phyloP scores from a whole-genome alignment of 345 rosid species.

The Lagerstroemia speciosa region DNA sequence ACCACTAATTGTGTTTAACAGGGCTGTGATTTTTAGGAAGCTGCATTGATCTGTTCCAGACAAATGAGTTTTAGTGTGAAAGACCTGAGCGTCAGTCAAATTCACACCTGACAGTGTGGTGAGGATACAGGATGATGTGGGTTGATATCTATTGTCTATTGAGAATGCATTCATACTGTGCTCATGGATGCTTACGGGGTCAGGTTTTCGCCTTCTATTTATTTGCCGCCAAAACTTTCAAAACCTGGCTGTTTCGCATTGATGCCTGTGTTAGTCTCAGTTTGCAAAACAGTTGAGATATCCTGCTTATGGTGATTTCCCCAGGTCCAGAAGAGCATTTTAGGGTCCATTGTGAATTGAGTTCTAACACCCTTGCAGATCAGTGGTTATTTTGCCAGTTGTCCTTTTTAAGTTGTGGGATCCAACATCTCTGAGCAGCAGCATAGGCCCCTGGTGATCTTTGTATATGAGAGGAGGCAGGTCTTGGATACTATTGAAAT shows the following conservation, averaged over 20 bases:
- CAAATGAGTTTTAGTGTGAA: too few species aligned
- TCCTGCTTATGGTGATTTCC: background rate
- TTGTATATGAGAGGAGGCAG: conserved; percentile 4
- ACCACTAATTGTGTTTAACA: background rate
- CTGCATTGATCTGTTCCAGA: too few species aligned
- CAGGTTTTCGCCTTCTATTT: background rate
- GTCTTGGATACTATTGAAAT: background rate
- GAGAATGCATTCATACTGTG: background rate
- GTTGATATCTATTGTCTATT: too few species aligned
- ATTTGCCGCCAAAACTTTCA: background rate
- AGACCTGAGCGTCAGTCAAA: background rate
- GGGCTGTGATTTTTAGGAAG: background rate
- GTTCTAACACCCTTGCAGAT: background rate
- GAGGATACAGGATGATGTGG: too few species aligned
- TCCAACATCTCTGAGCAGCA: background rate
- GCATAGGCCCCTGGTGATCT: background rate
- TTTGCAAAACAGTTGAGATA: background rate
- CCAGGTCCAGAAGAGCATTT: background rate
- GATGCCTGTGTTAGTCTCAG: background rate
- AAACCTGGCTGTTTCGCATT: background rate
- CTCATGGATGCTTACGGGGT: background rate
- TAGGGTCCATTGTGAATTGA: background rate
- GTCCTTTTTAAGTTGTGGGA: background rate
- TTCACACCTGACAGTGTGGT: too few species aligned
- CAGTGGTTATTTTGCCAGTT: background rate